Percentiles rank a stretch among this genome's conserved stretches.
phyloP scores from a whole-genome alignment of 1,284 basidiomycete species.

The Coniophora puteana region DNA sequence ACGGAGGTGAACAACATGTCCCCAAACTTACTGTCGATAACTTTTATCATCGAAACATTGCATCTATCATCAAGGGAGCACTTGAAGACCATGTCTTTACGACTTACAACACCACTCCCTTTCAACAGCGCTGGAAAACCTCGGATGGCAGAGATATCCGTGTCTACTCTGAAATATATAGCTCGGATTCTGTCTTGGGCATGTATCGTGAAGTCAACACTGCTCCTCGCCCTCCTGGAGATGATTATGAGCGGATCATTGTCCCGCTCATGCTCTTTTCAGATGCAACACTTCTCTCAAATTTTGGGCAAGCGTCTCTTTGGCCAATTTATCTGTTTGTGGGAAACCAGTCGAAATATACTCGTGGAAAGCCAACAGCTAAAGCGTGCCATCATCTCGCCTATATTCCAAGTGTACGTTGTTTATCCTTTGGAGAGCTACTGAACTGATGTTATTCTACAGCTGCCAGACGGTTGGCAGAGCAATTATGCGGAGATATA shows the following conservation, averaged over 20 bases:
- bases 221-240: constrained; percentile 10
- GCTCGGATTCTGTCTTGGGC: constrained; percentile 23
- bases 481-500: constrained; percentile 18
- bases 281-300: constrained; percentile 21
- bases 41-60: too few species aligned
- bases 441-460: neutral
- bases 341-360: constrained; percentile 24
- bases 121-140: constrained; percentile 14
- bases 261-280: constrained; percentile 26
- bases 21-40: too few species aligned
- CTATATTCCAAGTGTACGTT: constrained; percentile 23
- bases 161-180: constrained; percentile 30
- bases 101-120: too few species aligned
- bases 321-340: constrained; percentile 27
- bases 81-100: too few species aligned
- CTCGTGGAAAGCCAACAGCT: neutral
- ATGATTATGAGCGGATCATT: constrained; percentile 19
- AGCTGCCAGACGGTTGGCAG: constrained; percentile 19
- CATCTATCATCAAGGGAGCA: too few species aligned
- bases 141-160: constrained; percentile 6
- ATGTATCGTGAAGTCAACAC: constrained; percentile 21
- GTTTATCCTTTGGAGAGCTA: constrained; percentile 7
- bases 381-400: constrained; percentile 23
- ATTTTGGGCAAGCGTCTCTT: constrained; percentile 19
- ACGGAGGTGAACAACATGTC: too few species aligned